Percentiles rank a stretch among this genome's conserved stretches.
Conservation (phyloP, 2,329 filamentous ascomycete genomes). For the Huntiella abstrusa region DNA sequence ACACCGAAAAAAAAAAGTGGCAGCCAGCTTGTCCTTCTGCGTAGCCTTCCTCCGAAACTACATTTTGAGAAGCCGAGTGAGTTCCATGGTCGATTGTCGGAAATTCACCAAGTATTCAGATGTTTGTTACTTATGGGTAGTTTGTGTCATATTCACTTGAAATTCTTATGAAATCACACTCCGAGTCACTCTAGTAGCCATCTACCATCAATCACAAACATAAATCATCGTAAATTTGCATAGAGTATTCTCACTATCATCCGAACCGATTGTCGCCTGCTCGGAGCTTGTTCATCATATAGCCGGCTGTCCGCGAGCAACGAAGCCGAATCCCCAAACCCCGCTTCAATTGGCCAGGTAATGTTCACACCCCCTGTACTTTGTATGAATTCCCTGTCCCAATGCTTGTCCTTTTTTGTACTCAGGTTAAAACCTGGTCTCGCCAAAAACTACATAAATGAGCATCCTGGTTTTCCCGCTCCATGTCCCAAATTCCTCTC, state of each 20-base stretch:
- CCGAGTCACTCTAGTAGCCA: too few relatives aligned
- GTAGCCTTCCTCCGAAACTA: not conserved
- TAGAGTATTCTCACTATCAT: too few relatives aligned
- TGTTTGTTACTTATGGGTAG: too few relatives aligned
- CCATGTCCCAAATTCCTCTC: not conserved
- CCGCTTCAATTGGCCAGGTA: not conserved
- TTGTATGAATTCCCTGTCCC: slow-evolving; percentile 1
- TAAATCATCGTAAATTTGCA: too few relatives aligned
- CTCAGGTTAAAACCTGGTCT: not conserved
- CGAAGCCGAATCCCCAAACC: slow-evolving; percentile 1
- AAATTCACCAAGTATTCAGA: too few relatives aligned
- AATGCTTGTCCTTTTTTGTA: slow-evolving; percentile 1
- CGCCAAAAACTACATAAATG: not conserved
- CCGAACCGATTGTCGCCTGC: too few relatives aligned
- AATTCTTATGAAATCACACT: too few relatives aligned
- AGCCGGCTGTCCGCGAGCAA: not conserved
- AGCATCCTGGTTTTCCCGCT: not conserved
- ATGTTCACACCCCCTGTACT: not conserved
- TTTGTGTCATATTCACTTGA: too few relatives aligned
- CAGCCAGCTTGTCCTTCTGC: not conserved
- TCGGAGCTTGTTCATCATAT: not conserved
- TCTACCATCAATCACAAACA: too few relatives aligned
- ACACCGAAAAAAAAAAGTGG: not conserved
- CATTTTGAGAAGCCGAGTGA: not conserved
- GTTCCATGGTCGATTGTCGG: too few relatives aligned